phyloP scores from a whole-genome alignment of 164 flowering plant genomes.

The Paratinospora sagittata region DNA sequence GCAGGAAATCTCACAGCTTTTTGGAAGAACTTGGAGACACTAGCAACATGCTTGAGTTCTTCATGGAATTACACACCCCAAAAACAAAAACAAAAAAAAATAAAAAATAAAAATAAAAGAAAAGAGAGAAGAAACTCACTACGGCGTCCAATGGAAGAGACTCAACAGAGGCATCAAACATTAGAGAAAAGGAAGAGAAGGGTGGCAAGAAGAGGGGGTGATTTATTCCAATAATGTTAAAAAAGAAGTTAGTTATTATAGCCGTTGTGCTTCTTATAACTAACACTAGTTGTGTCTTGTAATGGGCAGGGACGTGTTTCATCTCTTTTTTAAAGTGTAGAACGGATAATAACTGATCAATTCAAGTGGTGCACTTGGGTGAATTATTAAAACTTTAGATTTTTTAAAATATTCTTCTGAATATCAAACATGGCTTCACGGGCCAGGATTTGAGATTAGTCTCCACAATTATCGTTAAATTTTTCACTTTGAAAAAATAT shows the following conservation, averaged over 20 bases:
- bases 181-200: not conserved
- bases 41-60: conserved; percentile 4
- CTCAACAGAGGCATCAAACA: conserved; percentile 4
- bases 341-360: not conserved
- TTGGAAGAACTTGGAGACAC: conserved; percentile 10
- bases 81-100: too few species aligned
- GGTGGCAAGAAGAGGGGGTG: not conserved
- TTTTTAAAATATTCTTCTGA: too few species aligned
- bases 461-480: too few species aligned
- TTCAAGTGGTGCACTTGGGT: not conserved
- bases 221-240: not conserved
- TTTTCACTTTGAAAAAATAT: too few species aligned
- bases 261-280: not conserved
- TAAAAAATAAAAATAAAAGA: too few species aligned
- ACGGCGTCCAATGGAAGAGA: conserved; percentile 10
- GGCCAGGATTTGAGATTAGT: too few species aligned
- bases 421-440: too few species aligned
- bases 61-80: too few species aligned
- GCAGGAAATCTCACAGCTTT: conserved; percentile 5
- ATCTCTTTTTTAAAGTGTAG: not conserved
- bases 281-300: not conserved
- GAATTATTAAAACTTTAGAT: too few species aligned
- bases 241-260: not conserved
- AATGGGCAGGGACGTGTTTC: not conserved
- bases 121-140: not conserved